Evolutionary conservation across 441 rosid genomes (phyloP).

Genomic region (Aleurites moluccanus): DNA sequence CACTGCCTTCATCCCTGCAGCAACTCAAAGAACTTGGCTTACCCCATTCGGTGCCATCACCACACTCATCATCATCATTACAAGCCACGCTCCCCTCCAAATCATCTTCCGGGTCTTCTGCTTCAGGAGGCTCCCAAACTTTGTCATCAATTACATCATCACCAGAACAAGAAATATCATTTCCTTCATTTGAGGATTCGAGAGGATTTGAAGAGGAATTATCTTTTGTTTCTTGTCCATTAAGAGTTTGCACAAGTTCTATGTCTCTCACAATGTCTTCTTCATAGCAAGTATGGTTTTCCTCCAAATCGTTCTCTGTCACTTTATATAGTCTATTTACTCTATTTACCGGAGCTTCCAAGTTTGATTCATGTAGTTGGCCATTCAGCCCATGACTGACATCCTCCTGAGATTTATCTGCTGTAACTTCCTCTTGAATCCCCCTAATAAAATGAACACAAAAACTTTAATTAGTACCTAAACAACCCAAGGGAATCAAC

Average conservation of each 20-base stretch:
- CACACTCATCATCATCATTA: conserved; percentile 73
- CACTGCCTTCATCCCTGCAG: conserved; percentile 41
- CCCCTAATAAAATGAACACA: conserved; percentile 37
- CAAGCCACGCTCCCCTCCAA: conserved; percentile 52
- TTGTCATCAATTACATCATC: conserved; percentile 37
- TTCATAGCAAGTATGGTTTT: conserved; percentile 24
- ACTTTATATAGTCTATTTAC: conserved; percentile 35
- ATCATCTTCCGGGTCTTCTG: conserved; percentile 69
- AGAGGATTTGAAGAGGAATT: conserved; percentile 27
- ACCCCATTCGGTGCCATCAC: conserved; percentile 71
- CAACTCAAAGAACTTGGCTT: conserved; percentile 58
- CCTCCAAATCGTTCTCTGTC: conserved; percentile 34
- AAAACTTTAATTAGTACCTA: not conserved
- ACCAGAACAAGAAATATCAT: conserved; percentile 30
- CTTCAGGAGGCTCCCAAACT: conserved; percentile 94
- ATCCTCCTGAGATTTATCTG: conserved; percentile 38
- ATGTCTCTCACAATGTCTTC: conserved; percentile 41
- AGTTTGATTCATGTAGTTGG: conserved; percentile 29
- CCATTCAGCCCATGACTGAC: conserved; percentile 32
- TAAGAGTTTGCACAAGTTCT: conserved; percentile 39
- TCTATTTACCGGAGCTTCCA: conserved; percentile 35
- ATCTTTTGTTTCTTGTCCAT: conserved; percentile 36
- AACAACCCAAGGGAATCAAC: not conserved
- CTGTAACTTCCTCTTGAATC: conserved; percentile 49
- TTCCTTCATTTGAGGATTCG: conserved; percentile 32